Evolutionary conservation across 1,284 basidiomycete species (phyloP), one percentile per base, ranked within the genome.

Genomic region (Sanghuangporus weigelae): DNA sequence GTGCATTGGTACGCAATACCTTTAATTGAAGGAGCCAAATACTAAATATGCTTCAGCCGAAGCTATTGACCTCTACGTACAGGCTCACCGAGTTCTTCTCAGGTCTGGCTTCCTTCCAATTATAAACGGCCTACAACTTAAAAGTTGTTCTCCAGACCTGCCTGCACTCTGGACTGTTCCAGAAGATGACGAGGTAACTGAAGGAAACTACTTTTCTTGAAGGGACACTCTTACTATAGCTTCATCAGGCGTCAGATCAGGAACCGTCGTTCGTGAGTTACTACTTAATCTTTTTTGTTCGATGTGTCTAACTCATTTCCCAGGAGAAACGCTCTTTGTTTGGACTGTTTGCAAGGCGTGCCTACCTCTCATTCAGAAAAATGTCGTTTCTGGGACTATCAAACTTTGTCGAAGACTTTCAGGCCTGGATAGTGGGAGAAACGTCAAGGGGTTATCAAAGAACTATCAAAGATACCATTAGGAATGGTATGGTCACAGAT

Each of bases 271-370:
- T 63, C 23, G 62, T 63, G 44, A 8, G 62, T 59, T 14, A 40
- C 14, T 7, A 42, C 3, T 16, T 21, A 19, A 35, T 8, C 42
- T 19, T 42, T 2, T 10, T 16, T 23, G 2, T 19, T 16, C 4
- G 31, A 46, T 21, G 31, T 59, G 7, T 36, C 38, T n/a, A 49
- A 36, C 19, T 7, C 8, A 21, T 53, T 21, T 23, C 10, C 2
- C 44, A 71, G 70, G 70, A 72, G 50, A 68, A 68, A 11, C 85
- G 89, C n/a, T 93, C 91, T 0, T 74, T 90, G 38, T 90, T 92
- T 72, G 91, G 90, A 2, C 89, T 84, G 69, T 92, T 92, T 68
- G 85, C 82, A 68, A 85, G 90, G 57, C 81, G 91, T 51, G 90
- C 87, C 70, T 86, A 81, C 66, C 78, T 90, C 57, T 86, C 82